Evolutionary conservation across 2,329 filamentous ascomycete genomes (phyloP).

Genomic region (Colletotrichum tropicicola): DNA sequence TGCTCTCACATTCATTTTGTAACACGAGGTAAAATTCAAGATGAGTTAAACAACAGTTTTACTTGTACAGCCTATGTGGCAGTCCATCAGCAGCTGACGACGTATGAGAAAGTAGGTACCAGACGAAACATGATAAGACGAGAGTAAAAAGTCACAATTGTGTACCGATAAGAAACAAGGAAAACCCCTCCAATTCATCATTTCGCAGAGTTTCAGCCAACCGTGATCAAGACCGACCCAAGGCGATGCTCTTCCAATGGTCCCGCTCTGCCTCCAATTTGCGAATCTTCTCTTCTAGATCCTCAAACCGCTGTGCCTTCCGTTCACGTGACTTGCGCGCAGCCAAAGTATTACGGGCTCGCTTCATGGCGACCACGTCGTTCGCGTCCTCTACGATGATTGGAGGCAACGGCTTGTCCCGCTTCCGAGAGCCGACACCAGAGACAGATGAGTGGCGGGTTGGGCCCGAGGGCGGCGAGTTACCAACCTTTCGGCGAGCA

Average conservation of each 20-base stretch:
- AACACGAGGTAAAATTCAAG: no score
- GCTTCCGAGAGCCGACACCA: conserved; percentile 78
- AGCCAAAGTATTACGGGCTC: conserved; percentile 89
- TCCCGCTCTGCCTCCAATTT: conserved; percentile 74
- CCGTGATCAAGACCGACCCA: conserved; percentile 36
- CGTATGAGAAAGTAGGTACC: no score
- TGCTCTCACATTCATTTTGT: no score
- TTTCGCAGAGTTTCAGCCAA: no score
- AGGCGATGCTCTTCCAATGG: conserved; percentile 69
- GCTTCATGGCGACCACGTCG: conserved; percentile 87
- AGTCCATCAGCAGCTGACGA: no score
- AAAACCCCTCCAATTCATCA: no score
- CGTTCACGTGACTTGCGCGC: conserved; percentile 92
- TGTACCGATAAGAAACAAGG: no score
- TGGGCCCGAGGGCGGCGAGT: conserved; percentile 50
- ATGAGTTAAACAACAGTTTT: no score
- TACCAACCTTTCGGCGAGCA: conserved; percentile 57
- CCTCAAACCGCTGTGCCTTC: conserved; percentile 80
- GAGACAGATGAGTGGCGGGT: conserved; percentile 73
- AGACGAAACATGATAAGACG: no score
- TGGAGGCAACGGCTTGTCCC: conserved; percentile 81
- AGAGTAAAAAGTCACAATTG: no score
- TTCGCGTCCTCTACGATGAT: conserved; percentile 78
- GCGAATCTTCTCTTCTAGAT: conserved; percentile 77
- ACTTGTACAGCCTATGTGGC: no score